Evolutionary conservation across 2,329 filamentous ascomycete species (phyloP), one percentile per base, ranked within the genome.

Genomic region (Xylariaceae sp.): DNA sequence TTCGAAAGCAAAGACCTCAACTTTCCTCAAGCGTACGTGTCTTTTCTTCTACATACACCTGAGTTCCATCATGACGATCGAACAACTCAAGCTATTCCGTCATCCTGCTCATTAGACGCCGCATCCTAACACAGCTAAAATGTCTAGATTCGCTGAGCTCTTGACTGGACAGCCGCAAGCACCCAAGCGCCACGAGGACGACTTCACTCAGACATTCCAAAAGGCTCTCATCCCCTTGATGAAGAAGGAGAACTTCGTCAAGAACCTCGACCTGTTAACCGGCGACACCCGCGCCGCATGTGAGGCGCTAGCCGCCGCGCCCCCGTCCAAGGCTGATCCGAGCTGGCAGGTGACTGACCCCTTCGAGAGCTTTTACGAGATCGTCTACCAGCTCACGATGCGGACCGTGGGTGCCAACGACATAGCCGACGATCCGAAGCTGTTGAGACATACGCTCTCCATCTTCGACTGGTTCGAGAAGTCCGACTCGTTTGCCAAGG

Each of bases 371-470:
- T 73, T 85, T 43, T 84, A 83, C 65, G 68, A 73, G 5, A 72
- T 83, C 52, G 75, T 86, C 1, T 86, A 81, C 68, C 76, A 79
- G 64, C 74, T 86, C n/a, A 86, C 82, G 3, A 83, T 85, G 73
- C 78, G 83, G 11, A 81, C 77, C 4, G 74, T 86, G 1, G 83
- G 80, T 6, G 76, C 76, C 48, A 73, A 78, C 28, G 83, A 86
- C 37, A 78, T 86, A 23, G 82, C 82, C 12, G 73, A 81, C 2
- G 72, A 81, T 46, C 73, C 75, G 0, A 61, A 60, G 5, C 65
- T 81, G 17, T 63, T 82, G 3, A 69, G 68, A n/a, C 69, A 74
- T 33, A 77, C 76, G 2, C 71, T 85, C 12, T 56, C 67, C 12
- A 69, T 76, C 9, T 85, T 80, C 57, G 76, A 80, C 53, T 67